These are phyloP conservation scores for Tylopilus rubrobrunneus DNA, from an alignment of 768 basidiomycete species.

Conservation along the genomic window DNA sequence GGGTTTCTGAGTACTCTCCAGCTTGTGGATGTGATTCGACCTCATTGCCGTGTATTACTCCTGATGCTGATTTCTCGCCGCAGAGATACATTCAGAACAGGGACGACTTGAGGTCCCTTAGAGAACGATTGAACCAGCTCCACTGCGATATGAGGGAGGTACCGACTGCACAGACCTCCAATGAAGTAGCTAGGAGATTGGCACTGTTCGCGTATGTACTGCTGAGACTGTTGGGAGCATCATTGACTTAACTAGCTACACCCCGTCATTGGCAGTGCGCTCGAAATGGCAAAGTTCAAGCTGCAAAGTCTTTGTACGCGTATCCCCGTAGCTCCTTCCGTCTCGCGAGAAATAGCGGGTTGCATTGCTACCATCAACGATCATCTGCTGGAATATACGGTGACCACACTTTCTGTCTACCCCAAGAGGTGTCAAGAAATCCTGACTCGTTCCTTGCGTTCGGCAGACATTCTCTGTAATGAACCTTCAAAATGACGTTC, in stretches of 20 bases:
- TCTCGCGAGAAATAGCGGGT: neutral
- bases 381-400: neutral
- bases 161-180: neutral
- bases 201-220: neutral
- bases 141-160: neutral
- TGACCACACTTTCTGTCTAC: too few species aligned
- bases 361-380: neutral
- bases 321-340: neutral
- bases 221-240: too few species aligned
- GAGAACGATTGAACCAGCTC: neutral
- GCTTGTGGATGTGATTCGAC: neutral
- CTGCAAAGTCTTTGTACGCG: neutral
- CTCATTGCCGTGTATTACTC: neutral
- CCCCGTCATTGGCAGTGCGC: neutral
- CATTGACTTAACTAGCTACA: too few species aligned
- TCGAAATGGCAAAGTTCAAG: neutral
- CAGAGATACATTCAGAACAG: constrained; percentile 6
- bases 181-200: neutral
- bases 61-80: neutral
- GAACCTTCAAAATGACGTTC: too few species aligned
- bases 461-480: too few species aligned
- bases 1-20: neutral
- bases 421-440: too few species aligned
- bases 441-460: too few species aligned
- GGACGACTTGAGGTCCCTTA: neutral